Conservation (phyloP, 1,139 yeast genomes). For the Kurtzmaniella quercitrusa region DNA sequence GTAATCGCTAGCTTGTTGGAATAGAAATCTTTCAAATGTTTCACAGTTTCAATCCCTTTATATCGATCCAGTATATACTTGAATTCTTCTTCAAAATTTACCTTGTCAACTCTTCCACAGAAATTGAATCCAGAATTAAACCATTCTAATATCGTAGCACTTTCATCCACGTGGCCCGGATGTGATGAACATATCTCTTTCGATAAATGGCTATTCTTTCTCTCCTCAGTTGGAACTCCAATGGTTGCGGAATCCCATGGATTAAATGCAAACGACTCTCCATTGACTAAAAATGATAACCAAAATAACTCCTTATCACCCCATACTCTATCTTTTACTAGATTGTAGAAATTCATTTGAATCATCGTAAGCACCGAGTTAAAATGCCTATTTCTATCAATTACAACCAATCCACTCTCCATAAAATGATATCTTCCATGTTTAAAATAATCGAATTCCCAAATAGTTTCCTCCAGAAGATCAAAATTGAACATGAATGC, state of each 20-base stretch:
- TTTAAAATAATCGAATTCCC: slow-evolving; percentile 11
- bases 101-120: slow-evolving; percentile 21
- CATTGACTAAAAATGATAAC: slow-evolving; percentile 12
- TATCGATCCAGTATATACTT: slow-evolving; percentile 15
- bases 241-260: slow-evolving; percentile 40
- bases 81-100: slow-evolving; percentile 18
- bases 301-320: slow-evolving; percentile 16
- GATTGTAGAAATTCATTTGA: slow-evolving; percentile 9
- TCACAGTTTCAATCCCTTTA: slow-evolving; percentile 14
- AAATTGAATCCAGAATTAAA: slow-evolving; percentile 29
- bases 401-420: slow-evolving; percentile 14
- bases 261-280: slow-evolving; percentile 12
- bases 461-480: slow-evolving; percentile 3
- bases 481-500: slow-evolving; percentile 6
- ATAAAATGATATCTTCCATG: slow-evolving; percentile 10
- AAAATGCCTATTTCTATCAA: slow-evolving; percentile 11
- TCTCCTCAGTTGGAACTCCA: slow-evolving; percentile 26
- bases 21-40: slow-evolving; percentile 23
- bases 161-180: slow-evolving; percentile 34
- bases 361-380: slow-evolving; percentile 10
- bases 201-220: slow-evolving; percentile 11
- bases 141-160: slow-evolving; percentile 26
- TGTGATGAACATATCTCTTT: slow-evolving; percentile 33
- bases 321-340: slow-evolving; percentile 8
- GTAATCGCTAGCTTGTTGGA: slow-evolving; percentile 17